Conservation (phyloP, 352 stramenopile species). For the Globisporangium okanoganense region DNA sequence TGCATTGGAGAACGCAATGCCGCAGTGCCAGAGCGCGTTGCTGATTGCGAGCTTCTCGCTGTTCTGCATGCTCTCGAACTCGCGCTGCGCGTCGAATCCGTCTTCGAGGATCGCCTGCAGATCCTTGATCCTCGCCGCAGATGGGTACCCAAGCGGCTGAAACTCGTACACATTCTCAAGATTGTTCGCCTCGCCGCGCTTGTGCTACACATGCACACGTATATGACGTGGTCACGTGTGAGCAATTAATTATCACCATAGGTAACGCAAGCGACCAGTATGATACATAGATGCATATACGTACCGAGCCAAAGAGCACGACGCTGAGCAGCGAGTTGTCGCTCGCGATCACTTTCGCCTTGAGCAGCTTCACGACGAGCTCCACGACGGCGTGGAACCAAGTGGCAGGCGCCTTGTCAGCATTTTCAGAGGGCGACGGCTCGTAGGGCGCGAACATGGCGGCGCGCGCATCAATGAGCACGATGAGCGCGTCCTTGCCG, state of each 20-base stretch:
- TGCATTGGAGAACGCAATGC: constrained; percentile 74
- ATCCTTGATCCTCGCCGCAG: constrained; percentile 69
- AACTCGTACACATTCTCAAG: constrained; percentile 77
- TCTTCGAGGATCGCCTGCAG: constrained; percentile 50
- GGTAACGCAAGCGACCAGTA: neutral
- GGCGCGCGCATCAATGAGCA: constrained; percentile 70
- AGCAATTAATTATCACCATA: neutral
- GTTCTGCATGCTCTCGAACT: constrained; percentile 58
- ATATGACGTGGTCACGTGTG: neutral
- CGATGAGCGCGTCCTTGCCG: constrained; percentile 74
- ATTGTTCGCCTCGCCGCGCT: constrained; percentile 46
- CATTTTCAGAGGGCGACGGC: constrained; percentile 1
- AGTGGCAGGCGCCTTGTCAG: constrained; percentile 22
- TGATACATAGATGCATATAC: neutral
- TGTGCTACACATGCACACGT: constrained; percentile 31
- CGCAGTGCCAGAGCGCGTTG: constrained; percentile 81
- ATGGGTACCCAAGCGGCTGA: constrained; percentile 68
- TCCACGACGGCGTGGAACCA: constrained; percentile 78
- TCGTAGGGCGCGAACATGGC: constrained; percentile 57
- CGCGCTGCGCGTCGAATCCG: constrained; percentile 33
- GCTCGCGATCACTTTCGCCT: constrained; percentile 74
- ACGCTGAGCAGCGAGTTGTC: constrained; percentile 79
- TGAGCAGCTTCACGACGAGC: constrained; percentile 63
- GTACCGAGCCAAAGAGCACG: constrained; percentile 74
- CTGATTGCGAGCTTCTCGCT: constrained; percentile 63